These are phyloP conservation scores for Lactarius sp. DNA, from an alignment of 768 basidiomycete species.

Conservation along the genomic window DNA sequence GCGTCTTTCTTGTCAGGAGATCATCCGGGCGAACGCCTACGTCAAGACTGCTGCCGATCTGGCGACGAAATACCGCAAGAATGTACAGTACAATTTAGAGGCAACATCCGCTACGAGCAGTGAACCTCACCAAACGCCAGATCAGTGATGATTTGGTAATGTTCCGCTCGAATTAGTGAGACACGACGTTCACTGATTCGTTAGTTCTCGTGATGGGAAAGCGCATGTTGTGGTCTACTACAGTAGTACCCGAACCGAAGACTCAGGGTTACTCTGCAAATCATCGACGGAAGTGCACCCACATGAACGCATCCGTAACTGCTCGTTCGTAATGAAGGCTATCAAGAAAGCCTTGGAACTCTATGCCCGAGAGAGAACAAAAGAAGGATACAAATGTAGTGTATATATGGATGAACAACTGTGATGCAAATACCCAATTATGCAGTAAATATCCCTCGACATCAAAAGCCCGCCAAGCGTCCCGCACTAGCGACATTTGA, in stretches of 20 bases:
- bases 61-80: constrained; percentile 82
- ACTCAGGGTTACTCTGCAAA: background rate
- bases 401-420: constrained; percentile 1
- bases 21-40: constrained; percentile 68
- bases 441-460: background rate
- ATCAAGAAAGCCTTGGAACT: background rate
- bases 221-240: too few relatives aligned
- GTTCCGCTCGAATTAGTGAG: background rate
- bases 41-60: constrained; percentile 81
- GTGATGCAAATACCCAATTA: background rate
- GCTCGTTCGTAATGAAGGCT: background rate
- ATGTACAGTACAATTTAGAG: constrained; percentile 88
- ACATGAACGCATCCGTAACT: background rate
- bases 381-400: constrained; percentile 7
- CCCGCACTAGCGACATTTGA: background rate
- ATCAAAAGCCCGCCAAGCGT: constrained; percentile 19
- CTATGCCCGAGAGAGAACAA: background rate
- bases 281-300: too few relatives aligned
- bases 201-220: background rate
- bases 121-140: constrained; percentile 6
- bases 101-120: constrained; percentile 44
- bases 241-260: background rate
- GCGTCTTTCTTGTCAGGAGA: constrained; percentile 48
- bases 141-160: background rate
- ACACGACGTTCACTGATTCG: background rate